Conservation (phyloP, 768 basidiomycete genomes). For the Leccinum disarticulatum region DNA sequence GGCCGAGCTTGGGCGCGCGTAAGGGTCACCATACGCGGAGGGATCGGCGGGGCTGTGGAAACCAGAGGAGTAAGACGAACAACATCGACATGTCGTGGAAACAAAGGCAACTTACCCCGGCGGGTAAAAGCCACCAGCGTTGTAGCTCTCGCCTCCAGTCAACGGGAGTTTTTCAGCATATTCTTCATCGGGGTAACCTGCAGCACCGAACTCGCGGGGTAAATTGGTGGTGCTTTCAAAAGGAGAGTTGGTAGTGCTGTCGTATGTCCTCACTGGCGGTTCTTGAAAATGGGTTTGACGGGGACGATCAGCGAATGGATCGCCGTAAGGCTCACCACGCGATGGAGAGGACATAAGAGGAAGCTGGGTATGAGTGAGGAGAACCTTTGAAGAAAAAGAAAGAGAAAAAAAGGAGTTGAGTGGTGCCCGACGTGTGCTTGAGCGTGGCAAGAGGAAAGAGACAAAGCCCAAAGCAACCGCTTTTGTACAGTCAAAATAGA, state of each 20-base stretch:
- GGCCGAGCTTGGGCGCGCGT: conserved; percentile 50
- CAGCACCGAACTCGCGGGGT: conserved; percentile 48
- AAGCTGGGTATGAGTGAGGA: neutral
- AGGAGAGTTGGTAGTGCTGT: conserved; percentile 40
- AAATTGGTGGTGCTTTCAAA: conserved; percentile 61
- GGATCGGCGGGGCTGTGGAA: conserved; percentile 51
- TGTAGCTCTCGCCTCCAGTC: conserved; percentile 53
- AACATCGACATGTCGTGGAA: neutral
- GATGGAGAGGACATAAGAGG: conserved; percentile 29
- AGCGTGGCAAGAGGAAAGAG: conserved; percentile 9
- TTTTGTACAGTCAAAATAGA: conserved; percentile 29
- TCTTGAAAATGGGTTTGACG: conserved; percentile 58
- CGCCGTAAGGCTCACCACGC: conserved; percentile 41
- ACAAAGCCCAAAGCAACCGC: conserved; percentile 19
- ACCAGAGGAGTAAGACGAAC: conserved; percentile 5
- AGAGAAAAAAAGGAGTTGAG: neutral
- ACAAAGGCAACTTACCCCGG: conserved; percentile 48
- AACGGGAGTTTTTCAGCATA: conserved; percentile 76
- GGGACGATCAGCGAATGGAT: conserved; percentile 75
- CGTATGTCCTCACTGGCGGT: conserved; percentile 50
- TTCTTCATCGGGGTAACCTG: conserved; percentile 61
- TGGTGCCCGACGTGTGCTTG: too few relatives aligned
- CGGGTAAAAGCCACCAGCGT: conserved; percentile 44
- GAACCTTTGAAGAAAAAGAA: conserved; percentile 5
- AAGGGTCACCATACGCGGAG: conserved; percentile 66